Base-by-base conservation (phyloP, 1,139 yeast species). In the Yamadazyma taylorii region DNA sequence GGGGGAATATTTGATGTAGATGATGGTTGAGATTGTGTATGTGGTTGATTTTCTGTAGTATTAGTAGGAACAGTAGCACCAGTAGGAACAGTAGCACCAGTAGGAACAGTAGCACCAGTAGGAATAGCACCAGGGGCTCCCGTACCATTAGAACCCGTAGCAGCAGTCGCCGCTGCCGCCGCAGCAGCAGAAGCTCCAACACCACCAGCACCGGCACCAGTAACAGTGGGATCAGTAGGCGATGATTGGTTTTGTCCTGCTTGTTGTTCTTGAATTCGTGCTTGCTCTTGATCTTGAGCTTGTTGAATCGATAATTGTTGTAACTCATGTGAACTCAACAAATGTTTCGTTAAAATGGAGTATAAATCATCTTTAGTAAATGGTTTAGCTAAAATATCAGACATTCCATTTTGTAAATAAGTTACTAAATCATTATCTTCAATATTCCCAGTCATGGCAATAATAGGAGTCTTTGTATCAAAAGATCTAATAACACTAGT, bases 391-490 rank as follows among this genome's bases (percentile, higher is more conserved):
- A 90, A 66, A 35, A 89, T 85, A 60, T 88, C 96, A 39, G 87
- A 83, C 89, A 90, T 87, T 3, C 96, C 97, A 54, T 87, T 89
- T 48, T 84, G 85, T 42, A 85, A 67, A 57, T 88, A 89, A 1
- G 86, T 83, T 33, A 85, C 85, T 41, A 87, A 69, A 60, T 86
- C 95, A 48, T 83, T 80, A 47, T 83, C 86, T 51, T 84, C 85
- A 40, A 86, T 85, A 52, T 86, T 86, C 27, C 95, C 94, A 3
- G 96, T 88, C 96, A 90, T 88, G 31, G 96, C 95, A 46, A 89
- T 85, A 45, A 90, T 86, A 5, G 97, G 97, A 0, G 96, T 87
- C 41, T 75, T 76, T 17, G 81, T 79, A 56, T 88, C 95, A 56
- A 86, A 86, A 14, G 85, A 79, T 47, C 97, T 72, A 41, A 90